Base-by-base conservation (phyloP, 768 basidiomycete genomes). In the Mycena vitilis region DNA sequence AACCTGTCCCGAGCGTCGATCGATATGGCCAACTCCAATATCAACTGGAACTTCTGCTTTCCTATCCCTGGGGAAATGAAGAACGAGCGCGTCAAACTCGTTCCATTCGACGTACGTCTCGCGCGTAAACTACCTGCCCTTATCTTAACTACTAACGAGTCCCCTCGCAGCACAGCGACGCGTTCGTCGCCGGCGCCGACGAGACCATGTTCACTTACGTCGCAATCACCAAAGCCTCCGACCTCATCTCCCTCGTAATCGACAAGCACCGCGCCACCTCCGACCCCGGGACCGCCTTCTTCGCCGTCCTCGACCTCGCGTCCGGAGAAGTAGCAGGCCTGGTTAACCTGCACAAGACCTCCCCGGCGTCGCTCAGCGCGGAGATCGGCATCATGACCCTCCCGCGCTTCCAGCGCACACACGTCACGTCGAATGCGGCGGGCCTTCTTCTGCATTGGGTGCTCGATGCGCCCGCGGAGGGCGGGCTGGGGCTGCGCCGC, bases 351-450 rank as follows among this genome's bases (percentile, higher is more conserved):
- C 74, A 88, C 57, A 83, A 86, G 68, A 78, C 85, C 5, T 82
- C 79, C 12, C 68, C 81, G 4, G 62, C 52, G 7, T 73, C 87
- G 65, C 80, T 88, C 15, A 76, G 73, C 25, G 82, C 83, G 9
- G 90, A 92, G 72, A 83, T 91, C 40, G 89, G 87, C 69, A 78
- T 89, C 42, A 78, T 89, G 53, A 83, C 87, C 45, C 76, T 88
- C 2, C 88, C 89, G 0, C 75, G 74, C 2, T 92, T 89, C 74
- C 90, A 91, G 65, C 81, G 87, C 18, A 91, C 89, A 0, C 88
- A 91, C 69, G 85, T 92, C 38, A 83, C 88, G 3, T 84, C 88
- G 5, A 86, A 87, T 67, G 84, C 85, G 0, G 77, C 83, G 18
- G 87, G 86, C 0, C 73, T 88, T 2, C 77, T 89, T 10, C 78